phyloP scores from a whole-genome alignment of 2,329 filamentous ascomycete genomes.

The Thelonectria olida region DNA sequence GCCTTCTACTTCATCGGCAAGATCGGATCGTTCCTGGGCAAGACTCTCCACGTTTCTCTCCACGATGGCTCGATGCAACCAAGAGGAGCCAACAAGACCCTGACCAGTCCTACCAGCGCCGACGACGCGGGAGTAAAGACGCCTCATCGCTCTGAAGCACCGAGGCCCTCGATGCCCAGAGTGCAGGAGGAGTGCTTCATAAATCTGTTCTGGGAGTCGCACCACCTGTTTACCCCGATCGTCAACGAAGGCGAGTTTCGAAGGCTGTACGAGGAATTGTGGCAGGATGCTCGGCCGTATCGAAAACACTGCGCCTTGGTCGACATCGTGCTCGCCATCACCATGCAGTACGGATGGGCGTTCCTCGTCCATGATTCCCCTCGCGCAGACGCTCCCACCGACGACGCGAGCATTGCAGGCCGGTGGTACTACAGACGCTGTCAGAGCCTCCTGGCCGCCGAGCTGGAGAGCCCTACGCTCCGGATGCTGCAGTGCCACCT shows the following conservation, averaged over 20 bases:
- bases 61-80: slow-evolving; percentile 25
- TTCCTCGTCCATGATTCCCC: slow-evolving; percentile 25
- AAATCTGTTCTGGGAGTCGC: slow-evolving; percentile 55
- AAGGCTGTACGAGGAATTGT: slow-evolving; percentile 53
- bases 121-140: not conserved
- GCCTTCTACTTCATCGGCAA: slow-evolving; percentile 55
- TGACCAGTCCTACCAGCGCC: slow-evolving; percentile 11
- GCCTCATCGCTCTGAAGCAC: not conserved
- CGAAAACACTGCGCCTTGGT: slow-evolving; percentile 58
- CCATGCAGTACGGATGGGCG: slow-evolving; percentile 56
- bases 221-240: slow-evolving; percentile 50
- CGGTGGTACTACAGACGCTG: slow-evolving; percentile 57
- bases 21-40: slow-evolving; percentile 49
- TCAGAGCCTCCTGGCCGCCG: slow-evolving; percentile 52
- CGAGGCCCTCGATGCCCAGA: slow-evolving; percentile 47
- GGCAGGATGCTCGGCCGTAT: slow-evolving; percentile 28
- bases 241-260: slow-evolving; percentile 55
- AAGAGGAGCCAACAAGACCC: slow-evolving; percentile 22
- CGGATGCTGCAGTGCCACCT: slow-evolving; percentile 59
- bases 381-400: not conserved
- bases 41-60: slow-evolving; percentile 41
- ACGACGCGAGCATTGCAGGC: slow-evolving; percentile 55
- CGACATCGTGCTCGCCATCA: slow-evolving; percentile 62
- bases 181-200: slow-evolving; percentile 58
- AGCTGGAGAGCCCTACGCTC: slow-evolving; percentile 58